Evolutionary conservation across 306 rosid species (phyloP).

Genomic region (Castanea mollissima): DNA sequence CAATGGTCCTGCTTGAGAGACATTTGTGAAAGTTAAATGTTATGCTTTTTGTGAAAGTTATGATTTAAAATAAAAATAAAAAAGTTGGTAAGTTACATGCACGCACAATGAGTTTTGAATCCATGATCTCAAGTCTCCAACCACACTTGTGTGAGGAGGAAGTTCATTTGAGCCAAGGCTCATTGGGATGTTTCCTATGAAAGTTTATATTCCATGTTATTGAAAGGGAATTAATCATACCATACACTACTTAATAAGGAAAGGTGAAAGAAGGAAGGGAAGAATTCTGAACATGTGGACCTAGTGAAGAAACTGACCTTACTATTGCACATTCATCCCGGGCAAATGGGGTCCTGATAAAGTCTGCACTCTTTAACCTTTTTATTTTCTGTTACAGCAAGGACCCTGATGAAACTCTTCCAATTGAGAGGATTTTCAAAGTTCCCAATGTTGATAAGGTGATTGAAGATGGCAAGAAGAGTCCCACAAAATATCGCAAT

Average conservation of each 20-base stretch:
- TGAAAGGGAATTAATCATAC: slow-evolving; percentile 8
- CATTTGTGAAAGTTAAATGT: neutral
- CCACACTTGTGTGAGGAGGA: no score
- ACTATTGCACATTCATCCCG: no score
- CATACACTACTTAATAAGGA: neutral
- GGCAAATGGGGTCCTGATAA: neutral
- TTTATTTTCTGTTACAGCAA: slow-evolving; percentile 54
- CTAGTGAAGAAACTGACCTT: no score
- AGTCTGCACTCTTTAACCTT: neutral
- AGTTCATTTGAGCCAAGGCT: no score
- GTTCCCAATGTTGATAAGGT: slow-evolving; percentile 70
- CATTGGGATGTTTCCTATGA: no score
- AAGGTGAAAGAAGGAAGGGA: neutral
- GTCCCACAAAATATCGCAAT: slow-evolving; percentile 58
- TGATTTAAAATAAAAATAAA: no score
- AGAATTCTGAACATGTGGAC: neutral
- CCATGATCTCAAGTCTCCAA: no score
- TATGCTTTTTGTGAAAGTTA: neutral
- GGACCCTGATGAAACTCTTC: slow-evolving; percentile 52
- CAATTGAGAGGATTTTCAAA: slow-evolving; percentile 59
- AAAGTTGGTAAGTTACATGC: no score
- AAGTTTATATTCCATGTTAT: slow-evolving; percentile 9
- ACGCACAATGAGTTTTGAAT: no score
- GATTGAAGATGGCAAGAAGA: slow-evolving; percentile 77
- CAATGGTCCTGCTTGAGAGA: neutral